Base-by-base conservation (phyloP, 1,284 basidiomycete genomes). In the Ustanciosporium gigantosporum region DNA sequence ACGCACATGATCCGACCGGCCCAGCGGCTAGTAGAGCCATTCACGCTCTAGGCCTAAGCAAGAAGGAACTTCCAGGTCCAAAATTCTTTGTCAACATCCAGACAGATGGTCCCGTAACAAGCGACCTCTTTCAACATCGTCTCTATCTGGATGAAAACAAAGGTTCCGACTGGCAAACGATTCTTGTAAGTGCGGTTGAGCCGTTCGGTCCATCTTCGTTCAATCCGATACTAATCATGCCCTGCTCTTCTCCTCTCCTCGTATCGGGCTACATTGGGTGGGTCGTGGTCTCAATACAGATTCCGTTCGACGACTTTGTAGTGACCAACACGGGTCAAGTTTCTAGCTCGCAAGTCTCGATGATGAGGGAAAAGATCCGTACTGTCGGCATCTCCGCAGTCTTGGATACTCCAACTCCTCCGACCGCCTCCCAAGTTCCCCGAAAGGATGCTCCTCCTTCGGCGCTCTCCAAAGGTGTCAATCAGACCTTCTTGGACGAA, bases 101-200 rank as follows among this genome's bases (percentile, higher is more conserved):
- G 77, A 92, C 90, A 2, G 88, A 88, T 2, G 80, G 81, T 2
- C 85, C 87, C 2, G 79, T 81, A 14, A 74, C 77, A 61, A 80
- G 79, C 25, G 90, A 92, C 77, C 80, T 94, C 17, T 94, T 90
- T 86, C 91, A 93, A 73, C 91, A 94, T 71, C 83, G 89, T 27
- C 80, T 94, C 27, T 89, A 85, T 78, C 88, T 92, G 76, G 81
- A 84, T 46, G 82, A 84, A 41, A 80, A 82, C 19, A 86, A 88
- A 44, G 86, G 86, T 15, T 43, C 68, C 39, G 81, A 82, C 9
- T 94, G 91, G 91, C 88, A 92, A 76, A 87, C 91, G 68, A 79
- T 93, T 9, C 86, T 88, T 66, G 90, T 90, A 64, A 73, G 87
- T 46, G 17, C 15, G 11, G 27, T 9, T 9, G 9, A 29, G 27